These are phyloP conservation scores for Fusarium succisae DNA, from an alignment of 2,329 filamentous ascomycete species.

Conservation along the genomic window DNA sequence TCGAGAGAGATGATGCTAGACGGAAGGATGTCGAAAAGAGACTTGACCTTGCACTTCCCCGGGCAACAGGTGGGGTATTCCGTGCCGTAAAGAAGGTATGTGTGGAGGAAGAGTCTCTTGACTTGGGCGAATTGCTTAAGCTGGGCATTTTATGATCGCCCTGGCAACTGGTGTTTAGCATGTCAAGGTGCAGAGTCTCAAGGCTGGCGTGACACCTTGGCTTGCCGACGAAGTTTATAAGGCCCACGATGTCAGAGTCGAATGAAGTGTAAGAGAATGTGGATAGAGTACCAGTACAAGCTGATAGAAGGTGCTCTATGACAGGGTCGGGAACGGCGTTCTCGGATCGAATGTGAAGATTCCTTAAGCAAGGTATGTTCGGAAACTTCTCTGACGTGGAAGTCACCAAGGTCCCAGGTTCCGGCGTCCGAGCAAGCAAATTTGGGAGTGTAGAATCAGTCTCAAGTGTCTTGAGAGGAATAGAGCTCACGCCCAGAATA, in stretches of 20 bases:
- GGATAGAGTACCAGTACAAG: neutral
- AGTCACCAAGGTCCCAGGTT: neutral
- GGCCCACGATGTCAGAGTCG: neutral
- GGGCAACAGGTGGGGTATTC: fast-evolving
- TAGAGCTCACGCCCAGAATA: neutral
- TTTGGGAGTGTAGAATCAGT: neutral
- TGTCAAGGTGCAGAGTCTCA: neutral
- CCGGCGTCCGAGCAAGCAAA: neutral
- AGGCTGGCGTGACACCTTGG: neutral
- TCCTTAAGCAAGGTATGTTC: neutral
- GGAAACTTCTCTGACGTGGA: neutral
- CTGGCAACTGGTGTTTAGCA: fast-evolving
- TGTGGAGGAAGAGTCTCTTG: neutral
- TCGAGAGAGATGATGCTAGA: neutral
- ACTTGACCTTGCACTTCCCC: fast-evolving
- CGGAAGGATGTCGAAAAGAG: neutral
- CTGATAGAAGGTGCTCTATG: neutral
- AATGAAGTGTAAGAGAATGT: neutral
- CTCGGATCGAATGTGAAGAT: neutral
- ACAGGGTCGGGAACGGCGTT: fast-evolving
- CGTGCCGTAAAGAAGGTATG: neutral
- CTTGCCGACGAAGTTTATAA: neutral
- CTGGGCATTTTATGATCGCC: neutral
- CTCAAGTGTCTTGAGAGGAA: neutral
- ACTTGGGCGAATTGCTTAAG: neutral